Evolutionary conservation across 495 filamentous ascomycete genomes (phyloP).

Genomic region (Aspergillus saccharolyticus): DNA sequence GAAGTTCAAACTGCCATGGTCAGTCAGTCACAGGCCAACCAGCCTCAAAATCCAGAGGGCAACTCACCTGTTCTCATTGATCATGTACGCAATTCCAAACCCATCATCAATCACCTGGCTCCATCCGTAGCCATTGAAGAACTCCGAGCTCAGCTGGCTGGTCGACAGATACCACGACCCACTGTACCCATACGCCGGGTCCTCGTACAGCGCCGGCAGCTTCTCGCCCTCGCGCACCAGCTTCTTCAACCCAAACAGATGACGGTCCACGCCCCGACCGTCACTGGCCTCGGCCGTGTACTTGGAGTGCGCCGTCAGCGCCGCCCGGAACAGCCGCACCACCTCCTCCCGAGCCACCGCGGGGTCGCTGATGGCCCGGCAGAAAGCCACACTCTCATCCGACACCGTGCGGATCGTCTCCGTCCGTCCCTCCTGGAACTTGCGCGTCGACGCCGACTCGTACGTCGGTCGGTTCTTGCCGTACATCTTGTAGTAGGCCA

Average conservation of each 20-base stretch:
- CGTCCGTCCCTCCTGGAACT: slow-evolving; percentile 93
- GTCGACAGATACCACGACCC: slow-evolving; percentile 84
- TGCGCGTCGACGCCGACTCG: slow-evolving; percentile 90
- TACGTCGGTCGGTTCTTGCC: slow-evolving; percentile 97
- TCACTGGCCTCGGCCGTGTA: slow-evolving; percentile 87
- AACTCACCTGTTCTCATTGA: slow-evolving; percentile 82
- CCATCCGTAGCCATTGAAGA: slow-evolving; percentile 99
- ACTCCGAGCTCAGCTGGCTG: slow-evolving; percentile 88
- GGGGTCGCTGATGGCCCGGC: slow-evolving; percentile 73
- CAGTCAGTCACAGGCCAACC: slow-evolving; percentile 16
- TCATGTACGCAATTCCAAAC: slow-evolving; percentile 99
- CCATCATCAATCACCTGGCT: slow-evolving; percentile 96
- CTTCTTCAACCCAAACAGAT: slow-evolving; percentile 96
- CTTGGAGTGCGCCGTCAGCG: slow-evolving; percentile 74
- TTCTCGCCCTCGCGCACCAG: slow-evolving; percentile 76
- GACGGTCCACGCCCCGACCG: slow-evolving; percentile 90
- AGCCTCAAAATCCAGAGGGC: not conserved
- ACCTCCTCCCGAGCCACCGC: slow-evolving; percentile 54
- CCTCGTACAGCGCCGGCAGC: slow-evolving; percentile 75
- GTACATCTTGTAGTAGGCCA: slow-evolving; percentile 99
- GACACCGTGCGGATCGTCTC: slow-evolving; percentile 92
- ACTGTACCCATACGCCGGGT: slow-evolving; percentile 81
- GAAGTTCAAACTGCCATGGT: slow-evolving; percentile 73
- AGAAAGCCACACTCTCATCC: slow-evolving; percentile 89
- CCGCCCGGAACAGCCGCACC: slow-evolving; percentile 72